Evolutionary conservation across 306 rosid species (phyloP).

Genomic region (Coriaria nepalensis): DNA sequence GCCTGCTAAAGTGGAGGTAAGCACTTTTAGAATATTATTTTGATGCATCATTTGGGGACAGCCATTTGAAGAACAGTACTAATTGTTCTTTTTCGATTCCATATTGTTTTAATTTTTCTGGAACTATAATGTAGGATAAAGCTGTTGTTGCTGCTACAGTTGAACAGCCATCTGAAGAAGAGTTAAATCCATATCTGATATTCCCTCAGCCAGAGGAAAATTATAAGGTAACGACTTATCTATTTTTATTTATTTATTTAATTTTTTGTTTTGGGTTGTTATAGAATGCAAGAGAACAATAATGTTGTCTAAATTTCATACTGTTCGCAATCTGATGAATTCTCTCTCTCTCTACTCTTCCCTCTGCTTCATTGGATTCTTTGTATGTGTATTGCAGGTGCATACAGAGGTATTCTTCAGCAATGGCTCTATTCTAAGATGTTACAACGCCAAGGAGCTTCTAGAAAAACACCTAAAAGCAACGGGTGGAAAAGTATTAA

Average conservation of each 20-base stretch:
- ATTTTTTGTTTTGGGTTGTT: background rate
- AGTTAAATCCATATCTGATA: constrained; percentile 63
- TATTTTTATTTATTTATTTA: background rate
- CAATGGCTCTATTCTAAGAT: constrained; percentile 67
- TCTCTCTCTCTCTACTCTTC: background rate
- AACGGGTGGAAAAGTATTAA: constrained; percentile 58
- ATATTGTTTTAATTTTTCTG: constrained; percentile 8
- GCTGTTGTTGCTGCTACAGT: constrained; percentile 29
- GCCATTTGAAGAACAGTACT: too few relatives aligned
- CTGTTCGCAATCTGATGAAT: background rate
- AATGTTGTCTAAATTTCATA: too few relatives aligned
- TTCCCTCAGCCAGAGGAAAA: constrained; percentile 83
- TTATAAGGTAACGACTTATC: constrained; percentile 43
- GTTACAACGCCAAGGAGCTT: constrained; percentile 65
- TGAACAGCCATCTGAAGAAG: constrained; percentile 73
- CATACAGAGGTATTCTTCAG: constrained; percentile 90
- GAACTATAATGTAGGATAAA: constrained; percentile 35
- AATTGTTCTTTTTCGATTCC: background rate
- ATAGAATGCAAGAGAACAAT: too few relatives aligned
- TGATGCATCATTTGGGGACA: background rate
- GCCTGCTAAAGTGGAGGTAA: constrained; percentile 76
- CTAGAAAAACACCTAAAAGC: constrained; percentile 69
- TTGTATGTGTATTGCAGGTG: constrained; percentile 43
- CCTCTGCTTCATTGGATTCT: constrained; percentile 2
- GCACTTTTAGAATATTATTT: constrained; percentile 12